Base-by-base conservation (phyloP, 257 asterid species). In the Capsicum pubescens region DNA sequence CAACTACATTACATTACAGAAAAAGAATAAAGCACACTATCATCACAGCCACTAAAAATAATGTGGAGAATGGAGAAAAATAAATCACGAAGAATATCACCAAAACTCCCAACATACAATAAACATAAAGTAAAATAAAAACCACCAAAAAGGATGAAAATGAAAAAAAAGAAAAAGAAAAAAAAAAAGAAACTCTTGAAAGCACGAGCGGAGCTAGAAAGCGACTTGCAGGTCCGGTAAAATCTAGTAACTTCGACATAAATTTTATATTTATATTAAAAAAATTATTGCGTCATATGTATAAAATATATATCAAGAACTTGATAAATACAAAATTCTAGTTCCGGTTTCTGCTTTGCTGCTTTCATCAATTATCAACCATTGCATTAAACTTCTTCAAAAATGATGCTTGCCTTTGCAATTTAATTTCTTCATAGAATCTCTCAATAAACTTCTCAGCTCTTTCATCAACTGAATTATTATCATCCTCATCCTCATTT, bases 381-480 rank as follows among this genome's bases (percentile, higher is more conserved):
- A 87, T 56, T 6, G 78, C 68, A 66, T 87, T 83, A 21, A 84
- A 69, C 58, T 83, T 79, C 67, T 84, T 83, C 57, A 79, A n/a
- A 72, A 81, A 44, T 5, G 90, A 84, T 11, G 84, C 85, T 70
- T 44, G 85, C 86, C 90, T 92, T 94, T 94, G 93, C 77, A 85
- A 88, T 85, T 91, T 94, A 86, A 94, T 93, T 52, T 94, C 94
- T 82, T 92, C 90, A 88, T 94, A 94, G 78, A 92, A 94, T 76
- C 85, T 93, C 90, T 87, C 91, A 86, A 93, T 94, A 72, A 94
- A 93, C 35, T 86, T 91, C 92, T 93, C 97, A 63, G 98, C 97
- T 59, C 91, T 92, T 85, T 93, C 97, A 88, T 93, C 97, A 87
- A 94, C 91, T 16, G 88, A 91, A 16, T 86, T 92, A n/a, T 46